A percentile compares a stretch with the other conserved stretches of the same genome.
phyloP scores from a whole-genome alignment of 2,329 filamentous ascomycete species.

The Colletotrichum simmondsii region DNA sequence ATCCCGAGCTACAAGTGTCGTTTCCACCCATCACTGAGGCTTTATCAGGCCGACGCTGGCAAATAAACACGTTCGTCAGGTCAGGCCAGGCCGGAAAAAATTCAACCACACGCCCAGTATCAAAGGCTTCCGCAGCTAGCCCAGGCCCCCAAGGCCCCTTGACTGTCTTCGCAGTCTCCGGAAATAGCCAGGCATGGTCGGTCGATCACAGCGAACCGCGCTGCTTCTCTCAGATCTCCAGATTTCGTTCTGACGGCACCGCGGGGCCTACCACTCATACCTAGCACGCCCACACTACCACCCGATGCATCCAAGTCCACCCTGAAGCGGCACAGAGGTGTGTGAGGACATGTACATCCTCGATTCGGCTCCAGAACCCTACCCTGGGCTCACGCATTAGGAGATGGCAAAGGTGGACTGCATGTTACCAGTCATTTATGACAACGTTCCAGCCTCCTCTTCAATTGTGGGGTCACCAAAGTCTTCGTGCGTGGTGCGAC shows the following conservation, averaged over 20 bases:
- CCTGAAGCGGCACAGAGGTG: neutral
- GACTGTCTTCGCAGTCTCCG: neutral
- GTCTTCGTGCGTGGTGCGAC: neutral
- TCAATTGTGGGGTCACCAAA: neutral
- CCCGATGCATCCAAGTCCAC: neutral
- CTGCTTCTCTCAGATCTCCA: constrained; percentile 1
- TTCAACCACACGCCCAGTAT: neutral
- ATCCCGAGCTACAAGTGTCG: neutral
- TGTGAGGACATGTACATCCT: neutral
- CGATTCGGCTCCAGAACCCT: neutral
- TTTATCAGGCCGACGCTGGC: neutral
- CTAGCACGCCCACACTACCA: neutral
- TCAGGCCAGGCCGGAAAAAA: neutral
- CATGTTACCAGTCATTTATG: neutral
- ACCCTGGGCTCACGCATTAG: neutral
- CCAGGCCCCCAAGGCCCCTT: neutral
- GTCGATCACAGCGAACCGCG: constrained; percentile 9
- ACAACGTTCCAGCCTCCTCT: neutral
- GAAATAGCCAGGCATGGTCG: neutral
- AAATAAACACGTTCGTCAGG: neutral
- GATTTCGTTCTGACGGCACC: neutral
- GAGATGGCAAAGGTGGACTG: neutral
- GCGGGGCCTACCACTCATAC: neutral
- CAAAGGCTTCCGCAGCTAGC: neutral
- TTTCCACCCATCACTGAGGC: neutral